Conservation (phyloP, 768 basidiomycete species). For the Boletales sp. region DNA sequence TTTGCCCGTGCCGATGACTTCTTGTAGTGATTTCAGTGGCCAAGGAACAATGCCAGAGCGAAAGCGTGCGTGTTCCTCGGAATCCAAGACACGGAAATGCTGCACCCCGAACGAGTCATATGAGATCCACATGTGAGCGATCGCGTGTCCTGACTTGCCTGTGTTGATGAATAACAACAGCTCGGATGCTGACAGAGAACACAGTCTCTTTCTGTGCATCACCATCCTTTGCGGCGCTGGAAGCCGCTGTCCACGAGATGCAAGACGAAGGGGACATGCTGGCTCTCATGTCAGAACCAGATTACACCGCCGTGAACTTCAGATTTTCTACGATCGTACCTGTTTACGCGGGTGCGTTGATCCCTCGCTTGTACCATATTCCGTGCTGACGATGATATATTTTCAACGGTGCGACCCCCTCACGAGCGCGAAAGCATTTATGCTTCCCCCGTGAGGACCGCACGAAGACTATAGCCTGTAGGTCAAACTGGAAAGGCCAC, state of each 20-base stretch:
- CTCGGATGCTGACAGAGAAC: not conserved
- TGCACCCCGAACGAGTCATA: not conserved
- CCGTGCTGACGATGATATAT: not conserved
- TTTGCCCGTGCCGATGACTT: not conserved
- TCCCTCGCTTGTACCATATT: not conserved
- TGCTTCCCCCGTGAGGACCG: constrained; percentile 1
- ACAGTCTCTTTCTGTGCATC: not conserved
- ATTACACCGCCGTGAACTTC: not conserved
- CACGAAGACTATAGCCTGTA: too few relatives aligned
- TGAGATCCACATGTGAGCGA: constrained; percentile 11
- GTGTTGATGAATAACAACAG: not conserved
- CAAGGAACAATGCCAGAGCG: not conserved
- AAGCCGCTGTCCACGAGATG: not conserved
- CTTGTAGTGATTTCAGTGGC: not conserved
- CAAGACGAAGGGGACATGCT: not conserved
- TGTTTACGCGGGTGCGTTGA: constrained; percentile 4
- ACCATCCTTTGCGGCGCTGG: not conserved
- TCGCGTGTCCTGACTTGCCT: not conserved
- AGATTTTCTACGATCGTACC: not conserved
- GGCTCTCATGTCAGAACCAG: not conserved
- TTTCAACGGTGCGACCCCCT: not conserved
- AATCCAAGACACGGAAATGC: not conserved
- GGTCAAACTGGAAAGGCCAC: too few relatives aligned
- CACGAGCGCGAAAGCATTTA: constrained; percentile 7
- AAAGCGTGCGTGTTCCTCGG: not conserved